These are phyloP conservation scores for Golubevia sp. DNA, from an alignment of 1,284 basidiomycete genomes.

Conservation along the genomic window DNA sequence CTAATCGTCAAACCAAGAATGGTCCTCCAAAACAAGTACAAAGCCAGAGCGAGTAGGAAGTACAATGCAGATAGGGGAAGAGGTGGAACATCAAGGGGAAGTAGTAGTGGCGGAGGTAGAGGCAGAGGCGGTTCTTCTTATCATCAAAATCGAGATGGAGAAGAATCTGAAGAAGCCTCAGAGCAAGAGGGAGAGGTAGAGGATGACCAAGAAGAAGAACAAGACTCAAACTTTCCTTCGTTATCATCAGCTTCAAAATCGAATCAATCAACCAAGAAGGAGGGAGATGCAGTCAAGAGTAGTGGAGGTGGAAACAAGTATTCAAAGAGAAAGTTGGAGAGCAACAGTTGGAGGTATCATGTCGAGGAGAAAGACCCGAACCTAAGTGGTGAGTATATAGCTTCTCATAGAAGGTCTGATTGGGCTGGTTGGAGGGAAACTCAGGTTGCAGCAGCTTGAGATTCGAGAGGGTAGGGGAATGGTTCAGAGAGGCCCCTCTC, in stretches of 20 bases:
- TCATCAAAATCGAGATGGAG: constrained; percentile 1
- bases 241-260: constrained; percentile 1
- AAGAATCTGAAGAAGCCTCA: constrained; percentile 1
- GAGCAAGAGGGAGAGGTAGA: constrained; percentile 11
- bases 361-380: constrained; percentile 18
- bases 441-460: no score
- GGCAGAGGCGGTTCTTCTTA: constrained; percentile 2
- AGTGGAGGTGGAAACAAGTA: constrained; percentile 21
- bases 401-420: no score
- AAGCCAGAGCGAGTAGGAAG: constrained; percentile 49
- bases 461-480: no score
- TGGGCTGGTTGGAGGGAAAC: no score
- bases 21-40: constrained; percentile 61
- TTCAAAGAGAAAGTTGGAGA: constrained; percentile 33
- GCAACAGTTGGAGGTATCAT: constrained; percentile 36
- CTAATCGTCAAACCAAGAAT: no score
- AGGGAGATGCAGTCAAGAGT: background rate
- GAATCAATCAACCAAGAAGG: background rate
- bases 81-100: constrained; percentile 3
- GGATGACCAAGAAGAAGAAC: constrained; percentile 6
- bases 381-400: constrained; percentile 8
- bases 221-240: constrained; percentile 4
- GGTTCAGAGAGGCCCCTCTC: no score
- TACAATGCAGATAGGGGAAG: constrained; percentile 25
- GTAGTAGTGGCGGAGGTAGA: constrained; percentile 1